Conservation (phyloP, 78 protist species). For the Dictyostelium firmibasis region DNA sequence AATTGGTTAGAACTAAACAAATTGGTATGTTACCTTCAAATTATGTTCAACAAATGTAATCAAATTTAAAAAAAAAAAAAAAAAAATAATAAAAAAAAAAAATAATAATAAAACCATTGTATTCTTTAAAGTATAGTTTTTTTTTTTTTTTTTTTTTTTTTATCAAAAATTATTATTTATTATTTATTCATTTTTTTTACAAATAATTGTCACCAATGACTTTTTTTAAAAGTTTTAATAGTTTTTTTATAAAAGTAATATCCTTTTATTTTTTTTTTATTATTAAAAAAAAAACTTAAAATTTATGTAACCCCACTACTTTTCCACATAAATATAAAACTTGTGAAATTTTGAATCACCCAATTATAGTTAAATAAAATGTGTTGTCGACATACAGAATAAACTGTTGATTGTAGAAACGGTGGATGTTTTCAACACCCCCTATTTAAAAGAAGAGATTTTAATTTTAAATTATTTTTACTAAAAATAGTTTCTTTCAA, state of each 20-base stretch:
- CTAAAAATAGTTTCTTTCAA: neutral
- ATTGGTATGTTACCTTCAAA: constrained; percentile 34
- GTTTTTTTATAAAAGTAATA: too few relatives aligned
- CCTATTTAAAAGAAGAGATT: neutral
- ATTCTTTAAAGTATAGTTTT: neutral
- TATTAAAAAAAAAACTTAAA: neutral
- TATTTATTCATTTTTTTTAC: too few relatives aligned
- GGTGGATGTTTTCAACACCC: neutral
- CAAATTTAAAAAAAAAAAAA: neutral
- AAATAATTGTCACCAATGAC: too few relatives aligned
- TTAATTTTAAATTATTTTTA: too few relatives aligned
- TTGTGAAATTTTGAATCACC: neutral
- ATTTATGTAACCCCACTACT: neutral
- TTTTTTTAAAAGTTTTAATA: too few relatives aligned
- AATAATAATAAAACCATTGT: neutral
- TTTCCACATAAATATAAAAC: neutral
- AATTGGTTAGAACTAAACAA: constrained; percentile 36
- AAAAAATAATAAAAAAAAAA: neutral
- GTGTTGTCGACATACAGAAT: neutral
- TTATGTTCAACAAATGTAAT: neutral
- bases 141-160: too few relatives aligned
- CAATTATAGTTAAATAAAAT: too few relatives aligned
- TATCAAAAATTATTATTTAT: too few relatives aligned
- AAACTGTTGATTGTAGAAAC: neutral
- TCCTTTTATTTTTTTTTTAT: too few relatives aligned